Evolutionary conservation across 306 rosid species (phyloP).

Genomic region (Albizia julibrissin): DNA sequence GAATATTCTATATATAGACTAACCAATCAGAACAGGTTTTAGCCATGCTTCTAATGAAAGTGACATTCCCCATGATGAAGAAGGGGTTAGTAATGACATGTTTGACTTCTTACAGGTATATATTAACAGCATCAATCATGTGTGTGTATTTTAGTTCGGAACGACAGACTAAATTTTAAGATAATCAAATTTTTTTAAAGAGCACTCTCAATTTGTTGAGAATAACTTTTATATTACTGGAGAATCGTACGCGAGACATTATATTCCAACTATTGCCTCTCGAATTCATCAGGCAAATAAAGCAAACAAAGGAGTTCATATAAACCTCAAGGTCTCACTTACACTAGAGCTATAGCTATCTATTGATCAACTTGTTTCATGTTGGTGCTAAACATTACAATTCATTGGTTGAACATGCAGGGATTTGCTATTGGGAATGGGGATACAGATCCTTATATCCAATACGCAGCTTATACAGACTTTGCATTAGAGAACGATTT

Average conservation of each 20-base stretch:
- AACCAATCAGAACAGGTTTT: conserved; percentile 94
- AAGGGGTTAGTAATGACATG: conserved; percentile 80
- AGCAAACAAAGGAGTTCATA: conserved; percentile 70
- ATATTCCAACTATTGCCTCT: conserved; percentile 87
- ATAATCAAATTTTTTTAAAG: conserved; percentile 50
- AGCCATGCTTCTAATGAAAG: conserved; percentile 66
- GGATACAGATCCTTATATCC: not conserved
- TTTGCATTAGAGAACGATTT: not conserved
- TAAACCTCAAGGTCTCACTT: conserved; percentile 66
- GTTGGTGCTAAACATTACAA: not conserved
- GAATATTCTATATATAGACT: conserved; percentile 81
- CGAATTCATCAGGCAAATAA: conserved; percentile 86
- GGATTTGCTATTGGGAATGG: not conserved
- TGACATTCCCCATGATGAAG: conserved; percentile 82
- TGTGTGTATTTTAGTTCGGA: not conserved
- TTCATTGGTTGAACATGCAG: not conserved
- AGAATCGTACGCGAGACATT: conserved; percentile 95
- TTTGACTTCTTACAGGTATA: conserved; percentile 88
- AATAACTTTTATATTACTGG: conserved; percentile 92
- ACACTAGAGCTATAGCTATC: not conserved
- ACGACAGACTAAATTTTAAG: not conserved
- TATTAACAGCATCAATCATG: not conserved
- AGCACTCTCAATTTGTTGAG: conserved; percentile 62
- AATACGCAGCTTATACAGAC: not conserved
- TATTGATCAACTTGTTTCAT: not conserved